These are phyloP conservation scores for Lachnellula occidentalis DNA, from an alignment of 2,329 filamentous ascomycete species.

Conservation along the genomic window DNA sequence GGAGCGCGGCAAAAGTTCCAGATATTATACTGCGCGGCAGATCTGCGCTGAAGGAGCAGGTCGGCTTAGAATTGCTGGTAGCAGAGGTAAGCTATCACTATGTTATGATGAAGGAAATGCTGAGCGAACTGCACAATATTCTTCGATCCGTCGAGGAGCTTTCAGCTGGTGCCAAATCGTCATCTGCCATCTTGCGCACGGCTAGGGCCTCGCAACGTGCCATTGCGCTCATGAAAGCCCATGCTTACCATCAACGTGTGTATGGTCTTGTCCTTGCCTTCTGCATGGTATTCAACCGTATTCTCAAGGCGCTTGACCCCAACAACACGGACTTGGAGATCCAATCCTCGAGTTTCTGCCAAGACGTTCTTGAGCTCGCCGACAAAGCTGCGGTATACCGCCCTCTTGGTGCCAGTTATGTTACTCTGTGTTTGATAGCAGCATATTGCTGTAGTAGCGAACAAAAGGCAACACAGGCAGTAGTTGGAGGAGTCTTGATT, in stretches of 20 bases:
- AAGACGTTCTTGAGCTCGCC: slow-evolving; percentile 29
- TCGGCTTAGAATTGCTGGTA: neutral
- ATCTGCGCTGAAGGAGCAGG: slow-evolving; percentile 5
- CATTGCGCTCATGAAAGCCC: neutral
- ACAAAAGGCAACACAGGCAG: neutral
- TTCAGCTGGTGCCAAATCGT: neutral
- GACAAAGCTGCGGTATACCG: slow-evolving; percentile 26
- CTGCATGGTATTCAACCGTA: slow-evolving; percentile 30
- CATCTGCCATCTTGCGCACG: neutral
- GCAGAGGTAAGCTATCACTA: neutral
- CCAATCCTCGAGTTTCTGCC: slow-evolving; percentile 20
- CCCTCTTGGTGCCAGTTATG: slow-evolving; percentile 31
- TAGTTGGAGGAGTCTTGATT: neutral
- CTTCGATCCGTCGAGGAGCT: neutral
- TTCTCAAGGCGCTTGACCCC: slow-evolving; percentile 29
- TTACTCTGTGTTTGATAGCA: slow-evolving; percentile 26
- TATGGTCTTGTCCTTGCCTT: slow-evolving; percentile 32
- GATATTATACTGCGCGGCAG: slow-evolving; percentile 28
- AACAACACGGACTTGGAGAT: slow-evolving; percentile 13
- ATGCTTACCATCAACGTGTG: slow-evolving; percentile 17
- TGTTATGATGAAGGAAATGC: neutral
- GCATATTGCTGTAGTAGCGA: slow-evolving; percentile 17
- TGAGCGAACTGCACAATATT: neutral
- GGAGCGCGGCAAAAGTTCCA: slow-evolving; percentile 29
- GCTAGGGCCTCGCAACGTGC: neutral